Evolutionary conservation across 148 eudicot genomes (phyloP).

Genomic region (Dianthus caryophyllus): DNA sequence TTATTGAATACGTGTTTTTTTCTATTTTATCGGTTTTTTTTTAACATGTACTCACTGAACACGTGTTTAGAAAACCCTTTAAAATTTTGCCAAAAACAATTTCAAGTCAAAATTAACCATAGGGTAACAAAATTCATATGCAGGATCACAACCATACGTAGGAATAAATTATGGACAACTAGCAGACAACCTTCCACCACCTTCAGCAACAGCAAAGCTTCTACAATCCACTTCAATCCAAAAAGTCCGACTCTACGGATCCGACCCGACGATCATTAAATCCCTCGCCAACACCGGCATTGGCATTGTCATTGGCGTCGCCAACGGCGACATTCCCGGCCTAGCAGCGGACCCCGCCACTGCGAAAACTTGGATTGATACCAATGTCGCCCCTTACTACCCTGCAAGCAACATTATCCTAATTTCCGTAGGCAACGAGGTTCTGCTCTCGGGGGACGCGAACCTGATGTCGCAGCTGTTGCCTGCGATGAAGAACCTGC

Average conservation of each 20-base stretch:
- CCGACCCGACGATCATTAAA: constrained; percentile 67
- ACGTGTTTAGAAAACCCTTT: too few relatives aligned
- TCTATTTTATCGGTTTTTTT: too few relatives aligned
- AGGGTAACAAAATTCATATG: not conserved
- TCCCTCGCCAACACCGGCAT: constrained; percentile 73
- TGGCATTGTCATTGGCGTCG: constrained; percentile 63
- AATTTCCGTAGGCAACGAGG: constrained; percentile 78
- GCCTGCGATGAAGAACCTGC: constrained; percentile 89
- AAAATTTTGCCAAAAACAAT: not conserved
- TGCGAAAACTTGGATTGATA: constrained; percentile 64
- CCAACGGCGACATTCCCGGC: constrained; percentile 77
- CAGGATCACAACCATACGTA: constrained; percentile 61
- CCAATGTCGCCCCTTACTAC: constrained; percentile 54
- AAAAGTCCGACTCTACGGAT: constrained; percentile 75
- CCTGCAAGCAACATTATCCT: constrained; percentile 70
- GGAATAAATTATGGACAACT: constrained; percentile 79
- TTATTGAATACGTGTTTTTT: too few relatives aligned
- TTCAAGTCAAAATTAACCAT: not conserved
- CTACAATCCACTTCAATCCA: constrained; percentile 52
- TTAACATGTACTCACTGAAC: too few relatives aligned
- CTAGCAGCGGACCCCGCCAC: constrained; percentile 65
- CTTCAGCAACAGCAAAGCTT: constrained; percentile 56
- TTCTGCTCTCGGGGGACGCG: constrained; percentile 51
- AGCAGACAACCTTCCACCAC: constrained; percentile 87
- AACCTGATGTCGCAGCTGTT: constrained; percentile 45